A percentile compares a stretch with the other conserved stretches of the same genome.
Conservation (phyloP, 345 rosid species). For the Hibiscus trionum region DNA sequence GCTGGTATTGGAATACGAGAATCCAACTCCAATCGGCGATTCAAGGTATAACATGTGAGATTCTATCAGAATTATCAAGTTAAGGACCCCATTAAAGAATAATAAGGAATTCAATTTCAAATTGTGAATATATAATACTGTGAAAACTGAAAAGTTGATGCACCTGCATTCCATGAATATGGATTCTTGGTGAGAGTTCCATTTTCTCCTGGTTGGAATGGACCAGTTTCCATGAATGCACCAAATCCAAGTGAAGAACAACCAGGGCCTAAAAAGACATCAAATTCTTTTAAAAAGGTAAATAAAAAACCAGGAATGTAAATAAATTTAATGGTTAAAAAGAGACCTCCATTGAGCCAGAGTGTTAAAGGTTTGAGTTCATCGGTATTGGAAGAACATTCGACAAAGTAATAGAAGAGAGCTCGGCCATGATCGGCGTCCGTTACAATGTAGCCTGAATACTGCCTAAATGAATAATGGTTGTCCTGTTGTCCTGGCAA, state of each 20-base stretch:
- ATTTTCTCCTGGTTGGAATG: conserved; percentile 26
- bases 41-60: conserved; percentile 5
- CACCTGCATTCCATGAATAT: conserved; percentile 30
- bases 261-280: conserved; percentile 15
- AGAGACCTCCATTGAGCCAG: conserved; percentile 11
- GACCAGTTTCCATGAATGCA: conserved; percentile 28
- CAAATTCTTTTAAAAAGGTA: not conserved
- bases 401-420: conserved; percentile 9
- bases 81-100: not conserved
- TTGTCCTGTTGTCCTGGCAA: conserved; percentile 32
- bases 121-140: not conserved
- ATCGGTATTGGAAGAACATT: not conserved
- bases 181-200: conserved; percentile 25
- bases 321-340: not conserved
- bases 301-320: not conserved
- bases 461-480: conserved; percentile 24
- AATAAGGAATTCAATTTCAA: not conserved
- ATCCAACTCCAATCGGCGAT: conserved; percentile 9
- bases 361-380: not conserved
- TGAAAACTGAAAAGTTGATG: not conserved
- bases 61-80: not conserved
- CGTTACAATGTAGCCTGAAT: conserved; percentile 29
- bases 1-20: conserved; percentile 3
- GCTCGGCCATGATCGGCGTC: conserved; percentile 24
- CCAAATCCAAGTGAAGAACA: conserved; percentile 23